These are phyloP conservation scores for Yamadazyma takamatsuzukensis DNA, from an alignment of 805 yeast genomes.

Conservation along the genomic window DNA sequence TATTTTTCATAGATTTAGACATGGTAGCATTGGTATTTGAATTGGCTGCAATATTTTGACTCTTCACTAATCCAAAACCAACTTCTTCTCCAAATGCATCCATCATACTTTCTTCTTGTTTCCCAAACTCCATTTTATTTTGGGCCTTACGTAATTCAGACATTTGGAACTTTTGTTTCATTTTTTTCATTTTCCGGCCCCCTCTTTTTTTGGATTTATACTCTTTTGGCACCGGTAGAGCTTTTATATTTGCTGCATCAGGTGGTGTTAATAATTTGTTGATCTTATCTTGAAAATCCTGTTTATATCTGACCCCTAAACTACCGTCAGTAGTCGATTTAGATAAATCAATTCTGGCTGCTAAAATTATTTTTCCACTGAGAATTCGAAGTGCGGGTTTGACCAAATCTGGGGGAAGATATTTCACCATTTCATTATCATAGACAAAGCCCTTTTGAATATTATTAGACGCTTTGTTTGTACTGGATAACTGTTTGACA, in stretches of 20 bases:
- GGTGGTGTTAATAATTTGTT: constrained; percentile 80
- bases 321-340: constrained; percentile 40
- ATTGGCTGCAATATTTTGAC: constrained; percentile 27
- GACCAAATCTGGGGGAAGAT: constrained; percentile 54
- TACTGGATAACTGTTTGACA: constrained; percentile 36
- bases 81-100: constrained; percentile 77
- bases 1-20: constrained; percentile 55
- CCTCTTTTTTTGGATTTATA: constrained; percentile 79
- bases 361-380: constrained; percentile 74
- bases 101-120: constrained; percentile 56
- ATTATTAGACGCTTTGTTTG: constrained; percentile 16
- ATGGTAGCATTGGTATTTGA: constrained; percentile 53
- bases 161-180: constrained; percentile 75
- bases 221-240: constrained; percentile 74
- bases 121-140: constrained; percentile 80
- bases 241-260: constrained; percentile 52
- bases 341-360: constrained; percentile 76
- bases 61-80: constrained; percentile 67
- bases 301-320: constrained; percentile 55
- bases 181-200: constrained; percentile 74
- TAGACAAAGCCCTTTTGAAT: constrained; percentile 69
- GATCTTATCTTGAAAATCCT: constrained; percentile 59
- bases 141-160: constrained; percentile 81
- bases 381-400: constrained; percentile 74
- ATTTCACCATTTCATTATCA: constrained; percentile 54